phyloP scores from a whole-genome alignment of 2,329 filamentous ascomycete species.

The Calcarisporium arbuscula region DNA sequence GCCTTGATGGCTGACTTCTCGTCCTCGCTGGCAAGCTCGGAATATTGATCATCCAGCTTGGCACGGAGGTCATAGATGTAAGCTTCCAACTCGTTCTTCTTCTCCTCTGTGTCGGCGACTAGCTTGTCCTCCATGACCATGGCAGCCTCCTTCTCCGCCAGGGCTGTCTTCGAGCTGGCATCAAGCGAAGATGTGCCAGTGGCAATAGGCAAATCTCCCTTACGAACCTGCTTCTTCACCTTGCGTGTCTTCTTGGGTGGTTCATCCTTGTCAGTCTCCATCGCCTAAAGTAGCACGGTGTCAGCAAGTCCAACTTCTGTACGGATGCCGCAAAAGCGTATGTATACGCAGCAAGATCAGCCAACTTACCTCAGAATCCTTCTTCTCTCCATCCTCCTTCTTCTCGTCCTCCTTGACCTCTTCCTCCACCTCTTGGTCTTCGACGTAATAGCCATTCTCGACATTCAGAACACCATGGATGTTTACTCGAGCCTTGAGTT shows the following conservation, averaged over 20 bases:
- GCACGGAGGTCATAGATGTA: slow-evolving; percentile 96
- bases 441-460: slow-evolving; percentile 94
- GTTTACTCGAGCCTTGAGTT: slow-evolving; percentile 95
- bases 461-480: slow-evolving; percentile 94
- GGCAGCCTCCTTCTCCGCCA: slow-evolving; percentile 72
- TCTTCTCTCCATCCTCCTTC: slow-evolving; percentile 58
- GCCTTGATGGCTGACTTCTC: slow-evolving; percentile 83
- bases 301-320: no score
- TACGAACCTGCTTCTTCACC: slow-evolving; percentile 98
- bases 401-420: slow-evolving; percentile 73
- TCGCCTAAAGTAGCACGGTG: slow-evolving; percentile 63
- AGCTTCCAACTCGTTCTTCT: slow-evolving; percentile 99
- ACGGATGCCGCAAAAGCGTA: no score
- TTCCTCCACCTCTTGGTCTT: slow-evolving; percentile 96
- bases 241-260: slow-evolving; percentile 85
- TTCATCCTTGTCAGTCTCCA: slow-evolving; percentile 74
- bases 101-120: slow-evolving; percentile 94
- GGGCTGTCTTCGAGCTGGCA: slow-evolving; percentile 54
- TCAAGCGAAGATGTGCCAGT: slow-evolving; percentile 79
- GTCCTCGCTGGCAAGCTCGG: slow-evolving; percentile 82
- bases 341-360: no score
- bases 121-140: slow-evolving; percentile 99
- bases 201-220: slow-evolving; percentile 87
- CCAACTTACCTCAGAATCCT: slow-evolving; percentile 71
- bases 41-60: slow-evolving; percentile 88